These are phyloP conservation scores for Ordospora colligata DNA, from an alignment of 371 early-diverging fungal genomes.

Conservation along the genomic window DNA sequence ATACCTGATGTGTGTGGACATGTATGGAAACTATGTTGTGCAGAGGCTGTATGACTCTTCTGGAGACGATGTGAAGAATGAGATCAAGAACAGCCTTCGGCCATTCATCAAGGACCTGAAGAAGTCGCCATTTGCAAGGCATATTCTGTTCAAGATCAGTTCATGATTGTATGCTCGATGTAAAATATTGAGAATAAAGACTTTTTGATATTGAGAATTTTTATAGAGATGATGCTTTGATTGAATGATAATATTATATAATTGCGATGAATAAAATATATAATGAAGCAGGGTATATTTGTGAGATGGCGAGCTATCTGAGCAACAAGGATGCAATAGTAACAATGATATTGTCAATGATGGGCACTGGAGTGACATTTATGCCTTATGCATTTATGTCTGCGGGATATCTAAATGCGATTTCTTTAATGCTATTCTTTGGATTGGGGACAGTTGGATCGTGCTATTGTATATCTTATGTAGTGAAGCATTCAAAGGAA, in stretches of 20 bases:
- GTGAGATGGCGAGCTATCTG: not conserved
- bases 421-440: slow-evolving; percentile 31
- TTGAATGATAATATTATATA: not conserved
- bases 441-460: slow-evolving; percentile 3
- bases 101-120: slow-evolving; percentile 56
- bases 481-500: not conserved
- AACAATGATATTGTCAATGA: slow-evolving; percentile 51
- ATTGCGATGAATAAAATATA: not conserved
- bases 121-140: slow-evolving; percentile 57
- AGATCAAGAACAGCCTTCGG: slow-evolving; percentile 38
- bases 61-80: slow-evolving; percentile 47
- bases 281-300: not conserved
- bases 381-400: slow-evolving; percentile 51
- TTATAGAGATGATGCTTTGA: not conserved
- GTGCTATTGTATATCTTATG: slow-evolving; percentile 2
- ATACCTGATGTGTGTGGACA: slow-evolving; percentile 85
- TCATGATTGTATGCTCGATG: slow-evolving; percentile 9
- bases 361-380: slow-evolving; percentile 58
- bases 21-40: slow-evolving; percentile 98
- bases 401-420: slow-evolving; percentile 49
- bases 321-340: slow-evolving; percentile 32
- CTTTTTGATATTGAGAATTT: not conserved
- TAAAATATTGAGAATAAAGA: slow-evolving; percentile 16
- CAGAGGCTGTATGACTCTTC: slow-evolving; percentile 84
- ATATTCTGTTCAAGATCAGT: slow-evolving; percentile 56